phyloP scores from a whole-genome alignment of 192 early-diverging fungal species.

The Anaeromyces robustus region DNA sequence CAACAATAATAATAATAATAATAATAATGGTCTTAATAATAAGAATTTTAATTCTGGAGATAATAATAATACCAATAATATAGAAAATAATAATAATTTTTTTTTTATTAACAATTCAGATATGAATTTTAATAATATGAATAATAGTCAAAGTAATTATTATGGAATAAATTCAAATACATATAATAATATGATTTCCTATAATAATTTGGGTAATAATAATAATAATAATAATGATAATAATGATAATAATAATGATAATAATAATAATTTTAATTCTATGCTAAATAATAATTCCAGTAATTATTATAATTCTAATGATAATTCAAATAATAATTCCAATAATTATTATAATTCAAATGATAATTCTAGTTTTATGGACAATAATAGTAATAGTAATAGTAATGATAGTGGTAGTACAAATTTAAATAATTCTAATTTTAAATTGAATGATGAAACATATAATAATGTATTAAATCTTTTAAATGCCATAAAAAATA shows the following conservation, averaged over 20 bases:
- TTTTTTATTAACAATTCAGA: neutral
- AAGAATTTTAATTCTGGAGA: neutral
- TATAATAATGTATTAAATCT: neutral
- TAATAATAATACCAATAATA: neutral
- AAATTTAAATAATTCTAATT: neutral
- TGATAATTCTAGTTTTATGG: neutral
- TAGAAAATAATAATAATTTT: neutral
- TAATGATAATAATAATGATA: neutral
- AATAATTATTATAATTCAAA: too few relatives aligned
- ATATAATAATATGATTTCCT: too few relatives aligned
- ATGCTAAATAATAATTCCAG: neutral
- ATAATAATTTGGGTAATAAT: neutral
- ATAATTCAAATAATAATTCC: too few relatives aligned
- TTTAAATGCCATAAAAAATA: neutral
- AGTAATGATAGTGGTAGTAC: neutral
- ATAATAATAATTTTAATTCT: neutral
- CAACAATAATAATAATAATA: neutral
- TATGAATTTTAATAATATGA: too few relatives aligned
- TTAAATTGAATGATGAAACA: neutral
- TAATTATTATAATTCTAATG: neutral
- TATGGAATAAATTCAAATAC: too few relatives aligned
- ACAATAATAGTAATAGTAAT: neutral
- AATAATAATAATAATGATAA: neutral
- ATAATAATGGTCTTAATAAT: neutral
- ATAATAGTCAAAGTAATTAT: too few relatives aligned